Evolutionary conservation across 345 rosid species (phyloP).

Genomic region (Syzygium grande): DNA sequence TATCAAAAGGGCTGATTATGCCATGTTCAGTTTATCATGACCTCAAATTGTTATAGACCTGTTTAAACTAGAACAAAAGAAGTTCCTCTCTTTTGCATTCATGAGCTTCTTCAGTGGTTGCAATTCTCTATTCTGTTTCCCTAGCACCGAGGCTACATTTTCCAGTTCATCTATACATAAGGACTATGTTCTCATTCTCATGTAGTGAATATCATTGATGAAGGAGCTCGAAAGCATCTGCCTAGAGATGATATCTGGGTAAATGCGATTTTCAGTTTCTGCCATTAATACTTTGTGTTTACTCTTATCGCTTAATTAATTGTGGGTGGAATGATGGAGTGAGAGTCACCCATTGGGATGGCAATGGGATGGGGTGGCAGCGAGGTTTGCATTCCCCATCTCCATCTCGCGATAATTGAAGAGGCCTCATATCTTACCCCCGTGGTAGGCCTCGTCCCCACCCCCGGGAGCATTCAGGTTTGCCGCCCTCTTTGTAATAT

Average conservation of each 20-base stretch:
- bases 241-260: constrained; percentile 81
- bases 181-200: constrained; percentile 16
- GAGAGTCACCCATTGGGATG: background rate
- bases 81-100: background rate
- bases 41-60: background rate
- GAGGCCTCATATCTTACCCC: background rate
- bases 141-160: background rate
- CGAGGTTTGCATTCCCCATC: background rate
- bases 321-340: background rate
- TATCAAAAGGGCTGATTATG: background rate
- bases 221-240: constrained; percentile 73
- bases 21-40: background rate
- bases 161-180: background rate
- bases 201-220: constrained; percentile 86
- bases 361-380: background rate
- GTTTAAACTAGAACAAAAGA: background rate
- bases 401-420: background rate
- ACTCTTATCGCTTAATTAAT: background rate
- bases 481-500: background rate
- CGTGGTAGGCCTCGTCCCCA: background rate
- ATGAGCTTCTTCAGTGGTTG: background rate
- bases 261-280: background rate
- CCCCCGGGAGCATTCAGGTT: background rate
- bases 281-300: background rate
- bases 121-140: background rate